Evolutionary conservation across 2,329 filamentous ascomycete genomes (phyloP), one percentile per base, ranked within the genome.

Genomic region (Zymoseptoria pseudotritici): DNA sequence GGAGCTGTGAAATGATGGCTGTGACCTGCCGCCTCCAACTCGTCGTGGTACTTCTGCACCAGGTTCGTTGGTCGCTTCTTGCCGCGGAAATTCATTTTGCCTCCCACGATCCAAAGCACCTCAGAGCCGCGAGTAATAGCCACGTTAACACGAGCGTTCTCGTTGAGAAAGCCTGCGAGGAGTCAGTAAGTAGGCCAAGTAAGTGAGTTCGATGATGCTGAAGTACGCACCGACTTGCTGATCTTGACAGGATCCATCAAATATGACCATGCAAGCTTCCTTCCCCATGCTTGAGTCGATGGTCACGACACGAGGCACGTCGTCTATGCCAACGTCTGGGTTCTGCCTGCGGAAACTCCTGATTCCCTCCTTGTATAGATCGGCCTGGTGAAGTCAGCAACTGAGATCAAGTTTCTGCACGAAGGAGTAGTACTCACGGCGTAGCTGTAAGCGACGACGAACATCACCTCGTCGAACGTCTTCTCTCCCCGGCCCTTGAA

Each of bases 81-180:
- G 29, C 11, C 29, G 8, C 29, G 2, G 11, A 36, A 36, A 2
- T 36, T 36, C 29, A 36, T 36, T 13, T 9, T 36, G 3, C 60
- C 60, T 11, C 60, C 62, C 11, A 67, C 58, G 19, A 65, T 61
- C 63, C 64, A 67, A 42, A 62, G 60, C 1, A 69, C 61, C 5
- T 63, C 63, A 53, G 59, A 63, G 10, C 64, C 67, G 24, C 66
- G 56, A 1, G 66, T 67, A 50, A 67, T 56, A 17, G 66, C 66
- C 1, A 67, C 65, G 24, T 68, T 68, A 50, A 36, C 55, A 2
- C 66, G 65, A n/a, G 55, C 54, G 1, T 29, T 7, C 11, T 63
- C 62, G 1, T 56, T 56, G 59, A 69, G 62, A 67, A 68, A 51
- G 22, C 63, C 54, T 58, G 17, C 5, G 2, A 1, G 20, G 13